Conservation (phyloP, 805 yeast species). For the Saccharomycopsis fodiens region DNA sequence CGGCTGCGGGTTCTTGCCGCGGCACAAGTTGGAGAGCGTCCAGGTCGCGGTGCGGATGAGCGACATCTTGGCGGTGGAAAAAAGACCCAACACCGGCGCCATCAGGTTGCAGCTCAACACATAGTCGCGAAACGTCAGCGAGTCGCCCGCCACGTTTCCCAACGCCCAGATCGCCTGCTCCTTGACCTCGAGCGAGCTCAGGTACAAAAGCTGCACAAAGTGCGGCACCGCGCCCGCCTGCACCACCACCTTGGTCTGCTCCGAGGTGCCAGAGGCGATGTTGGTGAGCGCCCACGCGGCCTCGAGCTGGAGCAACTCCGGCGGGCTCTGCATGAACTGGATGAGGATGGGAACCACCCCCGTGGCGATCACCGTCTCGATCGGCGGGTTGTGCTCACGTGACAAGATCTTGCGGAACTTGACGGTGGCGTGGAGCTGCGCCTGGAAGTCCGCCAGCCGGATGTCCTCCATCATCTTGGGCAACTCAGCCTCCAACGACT, state of each 20-base stretch:
- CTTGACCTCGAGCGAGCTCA: constrained; percentile 82
- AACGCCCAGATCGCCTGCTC: constrained; percentile 99
- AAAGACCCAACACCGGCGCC: constrained; percentile 75
- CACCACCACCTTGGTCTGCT: constrained; percentile 85
- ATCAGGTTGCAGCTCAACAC: constrained; percentile 82
- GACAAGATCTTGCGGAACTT: constrained; percentile 90
- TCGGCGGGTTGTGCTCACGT: constrained; percentile 94
- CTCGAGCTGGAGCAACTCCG: constrained; percentile 87
- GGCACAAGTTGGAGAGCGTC: constrained; percentile 93
- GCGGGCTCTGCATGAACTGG: constrained; percentile 72
- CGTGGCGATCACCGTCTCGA: constrained; percentile 82
- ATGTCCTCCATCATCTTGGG: constrained; percentile 83
- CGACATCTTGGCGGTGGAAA: constrained; percentile 78
- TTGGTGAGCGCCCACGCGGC: constrained; percentile 99
- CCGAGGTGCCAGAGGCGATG: constrained; percentile 89
- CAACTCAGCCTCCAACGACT: constrained; percentile 49
- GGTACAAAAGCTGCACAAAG: constrained; percentile 73
- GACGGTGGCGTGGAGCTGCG: constrained; percentile 81
- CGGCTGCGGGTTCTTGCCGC: constrained; percentile 95
- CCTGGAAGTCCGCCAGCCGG: constrained; percentile 65
- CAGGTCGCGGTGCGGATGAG: constrained; percentile 94
- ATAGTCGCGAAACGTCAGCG: constrained; percentile 80
- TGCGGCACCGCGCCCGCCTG: constrained; percentile 91
- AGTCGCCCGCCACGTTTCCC: constrained; percentile 98
- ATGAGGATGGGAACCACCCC: constrained; percentile 94